Conservation (phyloP, 78 protist genomes). For the Cavenderia fasciculata region DNA sequence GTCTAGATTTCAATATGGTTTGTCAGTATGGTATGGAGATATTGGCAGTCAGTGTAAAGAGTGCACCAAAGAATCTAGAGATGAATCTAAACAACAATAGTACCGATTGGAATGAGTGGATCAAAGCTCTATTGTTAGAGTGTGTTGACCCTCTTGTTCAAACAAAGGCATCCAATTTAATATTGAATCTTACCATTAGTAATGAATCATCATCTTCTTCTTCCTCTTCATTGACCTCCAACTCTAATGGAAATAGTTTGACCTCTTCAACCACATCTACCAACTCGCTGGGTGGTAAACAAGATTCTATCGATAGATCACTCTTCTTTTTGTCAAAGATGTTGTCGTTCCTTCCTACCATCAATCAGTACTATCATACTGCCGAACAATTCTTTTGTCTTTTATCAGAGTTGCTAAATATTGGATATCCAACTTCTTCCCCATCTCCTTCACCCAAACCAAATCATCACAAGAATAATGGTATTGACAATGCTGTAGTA, state of each 20-base stretch:
- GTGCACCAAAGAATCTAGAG: neutral
- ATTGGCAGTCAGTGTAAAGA: neutral
- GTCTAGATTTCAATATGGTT: constrained; percentile 2
- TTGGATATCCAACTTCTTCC: constrained; percentile 42
- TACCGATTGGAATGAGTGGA: constrained; percentile 47
- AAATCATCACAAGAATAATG: too few relatives aligned
- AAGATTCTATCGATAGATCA: constrained; percentile 15
- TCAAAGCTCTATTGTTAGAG: constrained; percentile 43
- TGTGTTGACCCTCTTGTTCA: constrained; percentile 27
- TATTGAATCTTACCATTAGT: constrained; percentile 21
- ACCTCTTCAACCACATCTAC: too few relatives aligned
- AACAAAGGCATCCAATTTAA: neutral
- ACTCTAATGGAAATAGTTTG: too few relatives aligned
- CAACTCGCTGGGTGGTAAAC: neutral
- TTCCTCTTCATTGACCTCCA: too few relatives aligned
- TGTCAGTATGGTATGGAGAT: constrained; percentile 53
- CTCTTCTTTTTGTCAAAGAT: constrained; percentile 33
- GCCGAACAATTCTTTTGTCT: constrained; percentile 76
- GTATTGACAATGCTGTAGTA: neutral
- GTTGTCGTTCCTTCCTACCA: constrained; percentile 54
- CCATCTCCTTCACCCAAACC: constrained; percentile 18
- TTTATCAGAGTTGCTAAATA: constrained; percentile 31
- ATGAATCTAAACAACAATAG: neutral
- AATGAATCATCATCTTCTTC: too few relatives aligned
- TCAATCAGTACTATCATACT: constrained; percentile 55